These are phyloP conservation scores for Penicillium sp. DNA, from an alignment of 2,329 filamentous ascomycete genomes.

Conservation along the genomic window DNA sequence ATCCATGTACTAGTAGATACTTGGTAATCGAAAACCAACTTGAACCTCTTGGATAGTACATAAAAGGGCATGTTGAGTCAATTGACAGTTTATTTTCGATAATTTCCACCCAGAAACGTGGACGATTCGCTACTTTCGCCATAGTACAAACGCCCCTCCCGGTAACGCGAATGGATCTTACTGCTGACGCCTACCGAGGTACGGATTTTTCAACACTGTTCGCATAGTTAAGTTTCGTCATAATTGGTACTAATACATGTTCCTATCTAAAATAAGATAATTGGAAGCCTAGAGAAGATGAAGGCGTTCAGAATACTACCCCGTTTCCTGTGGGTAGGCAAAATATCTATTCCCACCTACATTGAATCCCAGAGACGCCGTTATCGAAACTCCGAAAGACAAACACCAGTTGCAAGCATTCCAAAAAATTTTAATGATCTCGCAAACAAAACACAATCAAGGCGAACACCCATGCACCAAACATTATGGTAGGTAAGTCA, in stretches of 20 bases:
- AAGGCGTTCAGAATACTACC: neutral
- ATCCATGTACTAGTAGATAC: too few species aligned
- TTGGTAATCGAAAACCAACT: too few species aligned
- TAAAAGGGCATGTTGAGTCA: too few species aligned
- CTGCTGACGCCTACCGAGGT: too few species aligned
- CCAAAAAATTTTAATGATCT: neutral
- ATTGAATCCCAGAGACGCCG: neutral
- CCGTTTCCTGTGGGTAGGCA: neutral
- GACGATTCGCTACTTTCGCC: too few species aligned
- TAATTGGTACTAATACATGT: conserved; percentile 14
- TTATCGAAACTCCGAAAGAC: conserved; percentile 2
- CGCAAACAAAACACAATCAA: neutral
- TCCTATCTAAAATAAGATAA: conserved; percentile 1
- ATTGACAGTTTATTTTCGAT: too few species aligned
- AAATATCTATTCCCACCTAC: neutral
- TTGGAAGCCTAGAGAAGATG: neutral
- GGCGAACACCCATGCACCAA: neutral
- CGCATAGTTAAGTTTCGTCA: neutral
- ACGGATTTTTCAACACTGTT: too few species aligned
- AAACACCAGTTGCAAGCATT: neutral
- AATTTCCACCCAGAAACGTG: too few species aligned
- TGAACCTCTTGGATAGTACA: too few species aligned
- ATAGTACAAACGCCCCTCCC: too few species aligned
- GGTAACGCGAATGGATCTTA: too few species aligned
- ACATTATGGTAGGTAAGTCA: neutral